phyloP scores from a whole-genome alignment of 2,329 filamentous ascomycete species.

The Colletotrichum orchidophilum region DNA sequence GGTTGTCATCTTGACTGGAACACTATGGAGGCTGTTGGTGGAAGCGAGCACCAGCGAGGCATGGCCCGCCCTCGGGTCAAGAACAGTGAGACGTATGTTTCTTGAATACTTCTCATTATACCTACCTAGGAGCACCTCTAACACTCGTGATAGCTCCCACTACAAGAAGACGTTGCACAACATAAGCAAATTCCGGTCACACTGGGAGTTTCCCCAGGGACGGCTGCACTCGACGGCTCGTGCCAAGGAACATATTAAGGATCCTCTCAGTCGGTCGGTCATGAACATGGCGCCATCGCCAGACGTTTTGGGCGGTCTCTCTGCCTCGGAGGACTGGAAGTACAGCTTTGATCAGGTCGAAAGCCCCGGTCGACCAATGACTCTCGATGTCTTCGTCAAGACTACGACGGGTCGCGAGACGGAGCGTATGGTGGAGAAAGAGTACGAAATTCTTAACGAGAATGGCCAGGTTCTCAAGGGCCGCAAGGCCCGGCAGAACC shows the following conservation, averaged over 20 bases:
- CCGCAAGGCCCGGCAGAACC: conserved; percentile 51
- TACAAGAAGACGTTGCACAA: conserved; percentile 43
- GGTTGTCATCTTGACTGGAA: conserved; percentile 38
- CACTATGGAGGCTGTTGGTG: conserved; percentile 33
- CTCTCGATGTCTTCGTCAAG: conserved; percentile 51
- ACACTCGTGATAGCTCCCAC: conserved; percentile 11
- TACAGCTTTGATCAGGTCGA: conserved; percentile 55
- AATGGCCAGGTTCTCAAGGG: conserved; percentile 56
- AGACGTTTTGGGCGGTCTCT: conserved; percentile 9
- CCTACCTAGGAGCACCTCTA: neutral
- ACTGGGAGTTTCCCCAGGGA: conserved; percentile 38
- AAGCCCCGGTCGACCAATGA: conserved; percentile 49
- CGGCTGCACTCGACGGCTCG: conserved; percentile 46
- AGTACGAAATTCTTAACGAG: conserved; percentile 57
- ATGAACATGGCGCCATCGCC: conserved; percentile 42
- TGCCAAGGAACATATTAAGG: conserved; percentile 47
- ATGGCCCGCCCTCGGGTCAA: conserved; percentile 47
- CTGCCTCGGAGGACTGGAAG: conserved; percentile 47
- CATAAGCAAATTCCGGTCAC: conserved; percentile 47
- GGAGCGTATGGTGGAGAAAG: conserved; percentile 56
- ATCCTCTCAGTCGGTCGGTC: conserved; percentile 46
- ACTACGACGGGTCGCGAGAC: conserved; percentile 47
- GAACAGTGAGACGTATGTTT: conserved; percentile 45
- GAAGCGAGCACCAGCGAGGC: conserved; percentile 42
- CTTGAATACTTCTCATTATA: neutral